Base-by-base conservation (phyloP, 208 protist species). In the Leishmania lainsoni region DNA sequence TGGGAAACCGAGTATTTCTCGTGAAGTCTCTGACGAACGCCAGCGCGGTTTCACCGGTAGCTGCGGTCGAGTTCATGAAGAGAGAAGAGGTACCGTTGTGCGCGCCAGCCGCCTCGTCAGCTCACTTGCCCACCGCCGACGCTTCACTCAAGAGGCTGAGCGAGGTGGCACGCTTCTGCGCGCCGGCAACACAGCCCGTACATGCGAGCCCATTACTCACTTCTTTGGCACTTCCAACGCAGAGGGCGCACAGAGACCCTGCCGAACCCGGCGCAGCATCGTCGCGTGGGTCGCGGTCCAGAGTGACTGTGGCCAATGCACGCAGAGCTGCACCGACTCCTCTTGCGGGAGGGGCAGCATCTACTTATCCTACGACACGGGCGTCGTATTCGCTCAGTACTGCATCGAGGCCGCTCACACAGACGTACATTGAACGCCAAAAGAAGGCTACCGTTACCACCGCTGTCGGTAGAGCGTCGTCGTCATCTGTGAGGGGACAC, bases 401-500 rank as follows among this genome's bases (percentile, higher is more conserved):
- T 14, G 45, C 61, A 26, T 54, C 75, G 35, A 71, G 71, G 39
- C 75, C 66, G 17, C 48, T 76, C 45, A 54, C 63, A 56, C 75
- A 79, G 49, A 84, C 66, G 48, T 76, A 80, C 42, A 9, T 76
- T 5, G 56, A 68, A 32, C 81, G 75, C 6, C 75, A 76, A 32
- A 65, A 48, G 2, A 77, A 72, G 12, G 74, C 73, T 22, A 58
- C 73, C 8, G 79, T 63, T 35, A 63, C 74, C 10, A 45, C 65
- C 1, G 8, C 20, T 4, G 35, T 52, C 29, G 74, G 52, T n/a
- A 45, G 71, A 20, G 69, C 58, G 12, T 65, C 75, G 39, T 35
- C 75, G 0, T 65, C 74, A 20, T 20, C 74, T 20, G 10, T 39
- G 22, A 14, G 35, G 17, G 52, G 54, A 49, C 42, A 45, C 26